Evolutionary conservation across 805 yeast genomes (phyloP), one percentile per base, ranked within the genome.

Genomic region (Teunomyces pallodes): DNA sequence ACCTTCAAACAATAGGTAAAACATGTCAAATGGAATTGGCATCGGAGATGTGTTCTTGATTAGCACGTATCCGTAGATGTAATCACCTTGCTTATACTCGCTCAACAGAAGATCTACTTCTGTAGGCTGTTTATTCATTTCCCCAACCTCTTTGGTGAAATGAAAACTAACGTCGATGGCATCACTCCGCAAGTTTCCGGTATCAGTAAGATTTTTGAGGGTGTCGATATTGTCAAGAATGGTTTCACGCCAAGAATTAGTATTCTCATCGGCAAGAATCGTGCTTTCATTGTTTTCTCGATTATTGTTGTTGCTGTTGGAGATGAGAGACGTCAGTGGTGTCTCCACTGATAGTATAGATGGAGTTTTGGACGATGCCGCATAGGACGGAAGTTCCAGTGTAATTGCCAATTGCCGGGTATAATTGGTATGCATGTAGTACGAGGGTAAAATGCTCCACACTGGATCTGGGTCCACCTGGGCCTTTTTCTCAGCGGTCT

Each of bases 21-120:
- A 79, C 82, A 81, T 81, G 54, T 84, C 86, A 57, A 84, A 86
- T 1, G 78, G 77, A 14, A 84, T 68, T 0, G 73, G 66, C 16
- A 62, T 53, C 1, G 60, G 46, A 1, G 79, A 62, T 6, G 55
- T 65, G 54, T 81, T 82, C 46, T 68, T 65, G 16, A 81, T 66
- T 0, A 61, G 54, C 5, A 78, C 65, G 55, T 76, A 80, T 0
- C 92, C 92, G 57, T 80, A 76, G 12, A 86, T 70, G 17, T 72
- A 71, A 58, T 85, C 90, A 12, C 89, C 89, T 10, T 84, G 83
- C 16, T 79, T 79, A 58, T 79, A 86, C 60, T 83, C 87, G 51
- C 53, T 61, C 24, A 58, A 47, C 47, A 64, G 61, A 3, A 66
- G 64, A 44, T 70, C 67, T 3, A 71, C 62, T 20, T 55, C 50